Percentiles rank a stretch among this genome's conserved stretches.
Evolutionary conservation across 371 early-diverging fungal species (phyloP).

Genomic region (Mortierella sp.): DNA sequence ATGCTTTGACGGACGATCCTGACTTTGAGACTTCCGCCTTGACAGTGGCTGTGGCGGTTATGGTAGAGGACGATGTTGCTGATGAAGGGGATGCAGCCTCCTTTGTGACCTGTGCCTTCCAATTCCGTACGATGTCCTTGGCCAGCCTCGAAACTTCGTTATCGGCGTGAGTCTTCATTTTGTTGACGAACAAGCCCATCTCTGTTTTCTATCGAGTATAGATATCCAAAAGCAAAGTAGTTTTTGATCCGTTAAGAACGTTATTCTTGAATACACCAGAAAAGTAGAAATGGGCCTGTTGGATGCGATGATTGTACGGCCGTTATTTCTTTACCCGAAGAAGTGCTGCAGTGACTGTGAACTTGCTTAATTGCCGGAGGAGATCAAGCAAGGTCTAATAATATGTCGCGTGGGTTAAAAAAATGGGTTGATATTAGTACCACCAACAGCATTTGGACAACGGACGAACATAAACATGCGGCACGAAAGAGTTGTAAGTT

Average conservation of each 20-base stretch:
- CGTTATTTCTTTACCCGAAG: slow-evolving; percentile 29
- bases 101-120: slow-evolving; percentile 82
- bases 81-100: slow-evolving; percentile 24
- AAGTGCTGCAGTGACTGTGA: slow-evolving; percentile 43
- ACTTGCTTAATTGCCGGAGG: slow-evolving; percentile 43
- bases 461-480: neutral
- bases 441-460: neutral
- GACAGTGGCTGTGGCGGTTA: slow-evolving; percentile 29
- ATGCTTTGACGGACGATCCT: slow-evolving; percentile 16
- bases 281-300: neutral
- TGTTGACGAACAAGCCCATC: slow-evolving; percentile 83
- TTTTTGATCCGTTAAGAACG: neutral
- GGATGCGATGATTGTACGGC: neutral
- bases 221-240: neutral
- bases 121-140: slow-evolving; percentile 80
- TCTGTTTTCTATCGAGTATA: slow-evolving; percentile 70
- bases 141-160: slow-evolving; percentile 71
- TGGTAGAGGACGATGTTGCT: slow-evolving; percentile 34
- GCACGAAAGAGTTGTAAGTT: neutral
- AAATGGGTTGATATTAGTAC: slow-evolving; percentile 7
- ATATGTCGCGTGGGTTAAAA: neutral
- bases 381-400: slow-evolving; percentile 37
- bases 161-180: slow-evolving; percentile 73
- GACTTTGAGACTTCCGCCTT: slow-evolving; percentile 23
- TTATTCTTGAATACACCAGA: neutral